These are phyloP conservation scores for Candida glaebosa DNA, from an alignment of 805 yeast species.

Conservation along the genomic window DNA sequence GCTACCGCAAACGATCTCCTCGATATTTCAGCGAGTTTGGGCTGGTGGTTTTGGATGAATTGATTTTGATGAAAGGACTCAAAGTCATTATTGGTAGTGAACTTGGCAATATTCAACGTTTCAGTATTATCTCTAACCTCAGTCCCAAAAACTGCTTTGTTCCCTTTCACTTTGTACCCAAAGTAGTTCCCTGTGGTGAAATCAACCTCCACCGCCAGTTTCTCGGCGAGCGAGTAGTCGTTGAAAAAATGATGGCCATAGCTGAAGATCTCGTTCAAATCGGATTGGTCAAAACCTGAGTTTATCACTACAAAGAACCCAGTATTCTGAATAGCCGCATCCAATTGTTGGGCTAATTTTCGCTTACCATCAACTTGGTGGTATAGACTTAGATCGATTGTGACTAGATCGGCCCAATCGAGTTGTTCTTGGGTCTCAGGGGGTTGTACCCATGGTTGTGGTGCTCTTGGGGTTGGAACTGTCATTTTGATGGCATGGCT, in stretches of 20 bases:
- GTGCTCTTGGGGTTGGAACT: slow-evolving; percentile 5
- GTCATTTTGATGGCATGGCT: too few species aligned
- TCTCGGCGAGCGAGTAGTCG: slow-evolving; percentile 24
- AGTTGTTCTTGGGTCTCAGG: slow-evolving; percentile 21
- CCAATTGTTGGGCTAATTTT: slow-evolving; percentile 23
- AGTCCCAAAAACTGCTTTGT: slow-evolving; percentile 27
- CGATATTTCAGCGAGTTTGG: slow-evolving; percentile 19
- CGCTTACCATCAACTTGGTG: slow-evolving; percentile 24
- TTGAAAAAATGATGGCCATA: slow-evolving; percentile 26
- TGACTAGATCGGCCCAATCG: slow-evolving; percentile 30
- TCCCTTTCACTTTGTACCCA: slow-evolving; percentile 29
- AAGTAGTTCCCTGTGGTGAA: slow-evolving; percentile 28
- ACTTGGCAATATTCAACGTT: slow-evolving; percentile 30
- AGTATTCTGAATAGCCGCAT: slow-evolving; percentile 24
- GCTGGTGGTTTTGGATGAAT: slow-evolving; percentile 20
- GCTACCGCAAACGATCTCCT: slow-evolving; percentile 20
- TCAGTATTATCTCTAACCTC: slow-evolving; percentile 28
- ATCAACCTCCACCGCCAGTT: slow-evolving; percentile 20
- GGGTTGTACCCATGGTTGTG: slow-evolving; percentile 21
- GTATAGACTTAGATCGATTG: slow-evolving; percentile 23
- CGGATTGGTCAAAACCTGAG: slow-evolving; percentile 22
- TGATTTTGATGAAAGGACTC: slow-evolving; percentile 14
- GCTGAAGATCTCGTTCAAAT: slow-evolving; percentile 22
- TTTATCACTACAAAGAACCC: slow-evolving; percentile 31
- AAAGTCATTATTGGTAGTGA: slow-evolving; percentile 17